These are phyloP conservation scores for Trichoderma sp. DNA, from an alignment of 2,329 filamentous ascomycete genomes.

Conservation along the genomic window DNA sequence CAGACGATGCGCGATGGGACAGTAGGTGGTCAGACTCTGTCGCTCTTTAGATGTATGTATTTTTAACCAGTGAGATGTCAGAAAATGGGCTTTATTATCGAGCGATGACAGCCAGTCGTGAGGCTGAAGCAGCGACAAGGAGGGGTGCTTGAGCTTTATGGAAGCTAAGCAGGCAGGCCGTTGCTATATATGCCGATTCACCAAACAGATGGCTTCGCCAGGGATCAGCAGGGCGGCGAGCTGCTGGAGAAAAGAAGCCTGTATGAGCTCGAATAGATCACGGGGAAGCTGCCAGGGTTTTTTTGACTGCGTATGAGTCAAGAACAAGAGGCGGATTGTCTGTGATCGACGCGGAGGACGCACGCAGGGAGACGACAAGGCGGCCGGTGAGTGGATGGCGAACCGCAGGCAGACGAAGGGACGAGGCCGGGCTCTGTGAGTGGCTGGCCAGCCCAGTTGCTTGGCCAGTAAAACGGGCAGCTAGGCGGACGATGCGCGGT, in stretches of 20 bases:
- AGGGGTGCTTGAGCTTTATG: constrained; percentile 3
- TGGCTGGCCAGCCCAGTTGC: background rate
- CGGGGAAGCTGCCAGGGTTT: background rate
- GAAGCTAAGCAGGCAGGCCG: constrained; percentile 5
- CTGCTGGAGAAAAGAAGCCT: background rate
- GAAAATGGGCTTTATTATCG: constrained; percentile 3
- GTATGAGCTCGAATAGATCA: background rate
- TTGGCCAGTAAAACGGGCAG: background rate
- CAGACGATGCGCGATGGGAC: background rate
- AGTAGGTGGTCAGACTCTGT: background rate
- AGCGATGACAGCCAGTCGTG: constrained; percentile 19
- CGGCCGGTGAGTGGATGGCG: background rate
- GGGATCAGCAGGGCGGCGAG: background rate
- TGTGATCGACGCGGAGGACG: constrained; percentile 14
- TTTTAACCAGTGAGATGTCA: constrained; percentile 18
- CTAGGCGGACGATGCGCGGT: background rate
- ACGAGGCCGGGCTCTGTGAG: background rate
- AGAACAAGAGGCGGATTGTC: background rate
- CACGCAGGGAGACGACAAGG: constrained; percentile 6
- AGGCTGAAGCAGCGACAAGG: constrained; percentile 9
- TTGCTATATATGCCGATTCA: constrained; percentile 14
- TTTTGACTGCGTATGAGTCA: constrained; percentile 9
- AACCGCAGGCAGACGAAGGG: background rate
- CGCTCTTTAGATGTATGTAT: background rate
- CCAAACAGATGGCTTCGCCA: background rate